Base-by-base conservation (phyloP, 2,329 filamentous ascomycete species). In the Paecilomyces dactylethromorphus region DNA sequence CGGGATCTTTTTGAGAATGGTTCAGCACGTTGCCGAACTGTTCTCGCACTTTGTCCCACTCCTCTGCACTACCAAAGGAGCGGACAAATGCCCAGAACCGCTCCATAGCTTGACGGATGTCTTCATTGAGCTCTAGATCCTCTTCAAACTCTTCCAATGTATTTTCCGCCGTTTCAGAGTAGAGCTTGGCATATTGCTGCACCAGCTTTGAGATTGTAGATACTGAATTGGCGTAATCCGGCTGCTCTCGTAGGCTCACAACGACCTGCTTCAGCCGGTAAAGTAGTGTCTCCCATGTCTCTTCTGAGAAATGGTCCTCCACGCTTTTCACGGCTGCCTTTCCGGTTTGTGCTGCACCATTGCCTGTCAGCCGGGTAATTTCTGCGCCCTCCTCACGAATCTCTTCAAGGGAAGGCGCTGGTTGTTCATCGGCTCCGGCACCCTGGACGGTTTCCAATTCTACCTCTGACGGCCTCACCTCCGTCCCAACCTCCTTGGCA, bases 211-310 rank as follows among this genome's bases (percentile, higher is more conserved):
- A 85, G 32, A 97, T 74, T 0, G 87, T 91, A 0, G 90, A 91
- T 0, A 96, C 91, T 0, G 92, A 96, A 54, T 92, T 87, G 0
- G 88, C 86, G 71, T 97, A 97, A 71, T 96, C 91, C 7, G 82
- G 84, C 56, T 89, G 86, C 67, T 90, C 83, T 7, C 90, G 83
- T 13, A 97, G 81, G 45, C 89, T 90, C 13, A 84, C 65, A 3
- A 97, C 86, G 0, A 88, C 87, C 66, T 88, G 81, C 73, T 92
- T 93, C 55, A 97, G 78, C 5, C 92, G 87, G 64, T 87, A 82
- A 5, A 93, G 68, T 58, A 97, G 76, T 0, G 89, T 87, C 49
- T 90, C 82, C 58, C 85, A 87, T 68, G 95, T 88, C 3, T 89
- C 85, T 2, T 88, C 88, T 0, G 82, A 80, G 3, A 93, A 71